Evolutionary conservation across 2,329 filamentous ascomycete genomes (phyloP).

Genomic region (Penicillium sp.): DNA sequence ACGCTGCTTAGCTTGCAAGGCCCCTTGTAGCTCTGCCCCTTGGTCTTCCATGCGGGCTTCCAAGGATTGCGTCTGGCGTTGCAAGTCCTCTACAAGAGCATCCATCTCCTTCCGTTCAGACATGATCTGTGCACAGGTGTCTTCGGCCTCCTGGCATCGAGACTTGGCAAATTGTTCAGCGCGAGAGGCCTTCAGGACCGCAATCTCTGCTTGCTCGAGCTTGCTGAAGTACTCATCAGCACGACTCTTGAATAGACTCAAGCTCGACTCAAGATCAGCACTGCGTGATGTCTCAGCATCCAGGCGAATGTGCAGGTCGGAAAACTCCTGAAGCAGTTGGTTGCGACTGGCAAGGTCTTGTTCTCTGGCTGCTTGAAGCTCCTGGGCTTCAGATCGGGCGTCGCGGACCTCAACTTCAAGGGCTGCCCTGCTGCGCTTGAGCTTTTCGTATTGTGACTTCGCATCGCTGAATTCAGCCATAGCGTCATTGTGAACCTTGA

Average conservation of each 20-base stretch:
- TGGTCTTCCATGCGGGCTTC: conserved; percentile 92
- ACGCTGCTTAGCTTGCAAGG: conserved; percentile 86
- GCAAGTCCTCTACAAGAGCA: conserved; percentile 82
- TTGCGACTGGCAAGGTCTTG: conserved; percentile 86
- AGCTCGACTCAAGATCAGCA: conserved; percentile 80
- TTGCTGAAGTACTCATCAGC: conserved; percentile 97
- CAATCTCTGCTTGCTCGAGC: conserved; percentile 94
- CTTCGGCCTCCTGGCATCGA: conserved; percentile 88
- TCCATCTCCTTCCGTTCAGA: conserved; percentile 92
- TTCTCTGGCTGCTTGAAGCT: conserved; percentile 77
- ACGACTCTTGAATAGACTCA: conserved; percentile 87
- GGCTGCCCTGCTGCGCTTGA: conserved; percentile 79
- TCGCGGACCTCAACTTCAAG: conserved; percentile 89
- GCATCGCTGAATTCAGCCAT: conserved; percentile 84
- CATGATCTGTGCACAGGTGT: conserved; percentile 87
- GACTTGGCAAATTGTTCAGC: conserved; percentile 94
- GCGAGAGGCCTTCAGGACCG: conserved; percentile 86
- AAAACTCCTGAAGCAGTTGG: conserved; percentile 88
- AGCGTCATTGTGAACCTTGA: conserved; percentile 84
- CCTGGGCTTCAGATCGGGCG: conserved; percentile 79
- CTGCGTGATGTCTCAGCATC: conserved; percentile 87
- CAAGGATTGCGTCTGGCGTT: conserved; percentile 84
- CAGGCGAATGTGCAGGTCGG: conserved; percentile 89
- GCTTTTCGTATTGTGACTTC: conserved; percentile 83
- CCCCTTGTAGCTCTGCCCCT: conserved; percentile 84